These are phyloP conservation scores for Iberis pinnata DNA, from an alignment of 345 rosid genomes.

Conservation along the genomic window DNA sequence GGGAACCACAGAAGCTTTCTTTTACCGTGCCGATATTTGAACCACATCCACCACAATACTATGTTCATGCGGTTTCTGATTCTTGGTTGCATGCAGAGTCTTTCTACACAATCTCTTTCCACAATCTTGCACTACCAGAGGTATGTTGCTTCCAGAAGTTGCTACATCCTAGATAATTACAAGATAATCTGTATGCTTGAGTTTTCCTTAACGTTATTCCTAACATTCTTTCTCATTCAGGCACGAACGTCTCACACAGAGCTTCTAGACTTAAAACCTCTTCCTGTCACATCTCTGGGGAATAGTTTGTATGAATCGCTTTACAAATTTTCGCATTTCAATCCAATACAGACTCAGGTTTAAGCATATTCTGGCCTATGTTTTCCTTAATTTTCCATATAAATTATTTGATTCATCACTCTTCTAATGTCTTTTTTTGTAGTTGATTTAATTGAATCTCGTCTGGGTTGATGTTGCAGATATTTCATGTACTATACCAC, in stretches of 20 bases:
- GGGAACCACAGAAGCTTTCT: constrained; percentile 84
- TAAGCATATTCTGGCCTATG: constrained; percentile 17
- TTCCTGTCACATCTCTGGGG: constrained; percentile 82
- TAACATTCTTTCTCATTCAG: constrained; percentile 39
- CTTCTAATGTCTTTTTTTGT: too few relatives aligned
- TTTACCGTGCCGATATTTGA: constrained; percentile 95
- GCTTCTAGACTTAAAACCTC: constrained; percentile 90
- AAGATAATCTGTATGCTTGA: constrained; percentile 4
- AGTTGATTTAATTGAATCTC: constrained; percentile 8
- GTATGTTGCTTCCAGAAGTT: constrained; percentile 33
- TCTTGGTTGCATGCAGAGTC: constrained; percentile 97
- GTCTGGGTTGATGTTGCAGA: constrained; percentile 46
- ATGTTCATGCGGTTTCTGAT: constrained; percentile 92
- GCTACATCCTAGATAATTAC: neutral
- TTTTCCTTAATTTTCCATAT: constrained; percentile 18
- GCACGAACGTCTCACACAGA: constrained; percentile 80
- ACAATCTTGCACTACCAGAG: constrained; percentile 82
- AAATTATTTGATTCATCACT: constrained; percentile 2
- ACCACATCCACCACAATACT: constrained; percentile 97
- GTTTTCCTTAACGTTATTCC: neutral
- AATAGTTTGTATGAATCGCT: constrained; percentile 57
- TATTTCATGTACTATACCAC: constrained; percentile 82
- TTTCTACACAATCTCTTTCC: constrained; percentile 84
- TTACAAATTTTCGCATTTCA: constrained; percentile 91
- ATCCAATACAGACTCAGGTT: constrained; percentile 98